Conservation (phyloP, 1,284 basidiomycete species). For the Pseudomicrostroma phylloplanum region DNA sequence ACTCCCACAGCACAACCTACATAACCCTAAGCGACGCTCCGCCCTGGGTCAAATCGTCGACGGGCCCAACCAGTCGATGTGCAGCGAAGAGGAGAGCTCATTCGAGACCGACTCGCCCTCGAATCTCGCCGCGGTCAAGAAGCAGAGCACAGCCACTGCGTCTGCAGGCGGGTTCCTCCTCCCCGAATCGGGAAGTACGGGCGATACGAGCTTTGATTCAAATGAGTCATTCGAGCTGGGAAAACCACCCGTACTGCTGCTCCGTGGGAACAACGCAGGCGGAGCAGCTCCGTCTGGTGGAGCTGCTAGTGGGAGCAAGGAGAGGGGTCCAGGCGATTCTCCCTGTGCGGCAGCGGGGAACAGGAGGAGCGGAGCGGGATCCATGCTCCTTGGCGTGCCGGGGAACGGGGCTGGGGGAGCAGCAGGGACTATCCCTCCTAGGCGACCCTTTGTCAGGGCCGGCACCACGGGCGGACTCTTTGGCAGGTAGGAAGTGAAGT, state of each 20-base stretch:
- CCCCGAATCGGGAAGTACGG: conserved; percentile 4
- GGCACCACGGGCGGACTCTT: not conserved
- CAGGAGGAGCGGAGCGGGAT: not conserved
- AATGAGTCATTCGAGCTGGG: not conserved
- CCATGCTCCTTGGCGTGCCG: not conserved
- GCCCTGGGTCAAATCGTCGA: too few species aligned
- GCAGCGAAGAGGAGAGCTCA: conserved; percentile 4
- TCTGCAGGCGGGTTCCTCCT: not conserved
- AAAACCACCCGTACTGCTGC: too few species aligned
- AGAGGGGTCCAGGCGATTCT: not conserved
- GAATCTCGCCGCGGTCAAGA: not conserved
- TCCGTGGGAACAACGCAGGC: too few species aligned
- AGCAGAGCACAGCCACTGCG: not conserved
- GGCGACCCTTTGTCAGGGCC: not conserved
- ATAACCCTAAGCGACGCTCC: too few species aligned
- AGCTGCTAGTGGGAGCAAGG: not conserved
- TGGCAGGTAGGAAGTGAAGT: not conserved
- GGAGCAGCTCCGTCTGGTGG: too few species aligned
- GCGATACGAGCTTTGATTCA: conserved; percentile 7
- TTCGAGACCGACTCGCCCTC: not conserved
- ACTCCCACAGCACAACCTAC: too few species aligned
- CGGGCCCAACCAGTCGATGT: conserved; percentile 1
- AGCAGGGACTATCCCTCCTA: not conserved
- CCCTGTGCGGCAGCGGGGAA: not conserved
- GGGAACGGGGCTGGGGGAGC: not conserved